A percentile compares a stretch with the other conserved stretches of the same genome.
phyloP scores from a whole-genome alignment of 225 moss, liverwort and hornwort genomes.

The Thuidium tamariscinum region DNA sequence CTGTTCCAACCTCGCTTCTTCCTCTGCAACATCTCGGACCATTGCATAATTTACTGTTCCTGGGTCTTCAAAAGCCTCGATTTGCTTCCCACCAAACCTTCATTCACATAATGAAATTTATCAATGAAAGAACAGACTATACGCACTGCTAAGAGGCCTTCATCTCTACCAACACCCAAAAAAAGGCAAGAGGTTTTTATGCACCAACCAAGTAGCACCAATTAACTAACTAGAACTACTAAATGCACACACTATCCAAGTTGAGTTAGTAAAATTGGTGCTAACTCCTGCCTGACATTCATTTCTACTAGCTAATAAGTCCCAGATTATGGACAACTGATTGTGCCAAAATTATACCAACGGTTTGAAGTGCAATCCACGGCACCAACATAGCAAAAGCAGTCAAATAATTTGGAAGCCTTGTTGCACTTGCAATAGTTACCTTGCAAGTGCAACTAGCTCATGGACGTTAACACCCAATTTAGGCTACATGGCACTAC shows the following conservation, averaged over 20 bases:
- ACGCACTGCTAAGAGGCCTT: not conserved
- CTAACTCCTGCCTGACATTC: not conserved
- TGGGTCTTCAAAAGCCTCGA: constrained; percentile 82
- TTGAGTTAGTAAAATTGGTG: not conserved
- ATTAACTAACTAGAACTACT: not conserved
- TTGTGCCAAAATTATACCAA: not conserved
- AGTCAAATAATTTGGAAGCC: not conserved
- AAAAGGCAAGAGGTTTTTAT: not conserved
- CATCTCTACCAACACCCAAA: not conserved
- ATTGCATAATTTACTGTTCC: constrained; percentile 86
- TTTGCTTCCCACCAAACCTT: constrained; percentile 97
- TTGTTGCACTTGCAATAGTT: not conserved
- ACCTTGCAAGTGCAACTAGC: not conserved
- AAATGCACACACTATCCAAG: not conserved
- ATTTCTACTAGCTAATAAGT: not conserved
- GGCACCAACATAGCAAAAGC: not conserved
- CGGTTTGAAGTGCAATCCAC: not conserved
- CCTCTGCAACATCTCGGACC: constrained; percentile 74
- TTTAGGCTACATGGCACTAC: not conserved
- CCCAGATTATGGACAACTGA: not conserved
- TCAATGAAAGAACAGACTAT: not conserved
- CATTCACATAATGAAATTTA: not conserved
- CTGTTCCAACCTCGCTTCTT: constrained; percentile 83
- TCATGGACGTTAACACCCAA: not conserved
- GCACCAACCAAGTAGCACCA: not conserved